phyloP scores from a whole-genome alignment of 768 basidiomycete genomes.

The Boletus edulis region DNA sequence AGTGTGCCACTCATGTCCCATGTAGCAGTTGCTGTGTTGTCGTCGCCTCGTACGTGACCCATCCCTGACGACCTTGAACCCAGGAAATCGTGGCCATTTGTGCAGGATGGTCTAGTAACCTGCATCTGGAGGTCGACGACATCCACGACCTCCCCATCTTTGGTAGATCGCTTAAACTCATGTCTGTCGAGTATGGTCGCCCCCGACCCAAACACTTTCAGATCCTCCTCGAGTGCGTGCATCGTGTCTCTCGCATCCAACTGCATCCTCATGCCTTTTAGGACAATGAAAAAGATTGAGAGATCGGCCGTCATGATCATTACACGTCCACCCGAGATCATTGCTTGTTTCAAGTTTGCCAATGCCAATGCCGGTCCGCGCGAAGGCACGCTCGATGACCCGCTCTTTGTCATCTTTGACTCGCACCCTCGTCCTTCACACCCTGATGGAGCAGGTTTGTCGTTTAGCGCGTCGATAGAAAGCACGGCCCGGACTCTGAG shows the following conservation, averaged over 20 bases:
- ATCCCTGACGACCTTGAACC: not conserved
- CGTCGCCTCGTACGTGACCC: not conserved
- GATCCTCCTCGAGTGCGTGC: constrained; percentile 25
- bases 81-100: constrained; percentile 62
- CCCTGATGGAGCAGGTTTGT: constrained; percentile 58
- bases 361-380: not conserved
- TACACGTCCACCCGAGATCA: constrained; percentile 70
- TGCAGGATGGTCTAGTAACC: constrained; percentile 48
- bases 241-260: not conserved
- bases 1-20: constrained; percentile 1
- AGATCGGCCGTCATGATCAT: constrained; percentile 45
- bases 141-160: constrained; percentile 51
- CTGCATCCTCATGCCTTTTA: constrained; percentile 7
- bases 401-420: constrained; percentile 60
- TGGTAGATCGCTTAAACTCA: constrained; percentile 35
- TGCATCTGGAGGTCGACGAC: constrained; percentile 58
- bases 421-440: constrained; percentile 62
- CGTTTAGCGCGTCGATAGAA: constrained; percentile 47
- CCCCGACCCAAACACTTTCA: constrained; percentile 40
- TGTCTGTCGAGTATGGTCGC: constrained; percentile 35
- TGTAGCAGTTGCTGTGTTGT: not conserved
- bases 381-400: constrained; percentile 6
- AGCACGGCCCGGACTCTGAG: constrained; percentile 43
- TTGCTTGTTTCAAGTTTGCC: constrained; percentile 46
- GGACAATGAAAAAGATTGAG: constrained; percentile 19